A percentile compares a stretch with the other conserved stretches of the same genome.
Evolutionary conservation across 2,329 filamentous ascomycete species (phyloP).

Genomic region (Clarireedia hainanense): DNA sequence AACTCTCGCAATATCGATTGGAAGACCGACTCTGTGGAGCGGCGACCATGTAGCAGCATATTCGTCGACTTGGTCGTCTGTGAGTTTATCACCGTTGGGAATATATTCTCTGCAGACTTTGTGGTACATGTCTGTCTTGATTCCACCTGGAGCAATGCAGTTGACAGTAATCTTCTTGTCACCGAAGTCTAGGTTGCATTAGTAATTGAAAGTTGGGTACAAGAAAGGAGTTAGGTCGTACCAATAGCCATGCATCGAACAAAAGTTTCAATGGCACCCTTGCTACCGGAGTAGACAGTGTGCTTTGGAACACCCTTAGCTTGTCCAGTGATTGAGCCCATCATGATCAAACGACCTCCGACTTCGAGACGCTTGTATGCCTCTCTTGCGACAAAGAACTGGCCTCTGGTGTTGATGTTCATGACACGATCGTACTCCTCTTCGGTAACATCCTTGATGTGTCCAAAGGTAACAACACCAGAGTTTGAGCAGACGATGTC

Average conservation of each 20-base stretch:
- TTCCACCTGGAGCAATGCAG: slow-evolving; percentile 60
- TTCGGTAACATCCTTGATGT: slow-evolving; percentile 24
- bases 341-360: slow-evolving; percentile 67
- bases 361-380: slow-evolving; percentile 63
- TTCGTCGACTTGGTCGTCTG: slow-evolving; percentile 51
- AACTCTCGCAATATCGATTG: slow-evolving; percentile 59
- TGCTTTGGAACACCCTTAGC: slow-evolving; percentile 62
- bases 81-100: slow-evolving; percentile 46
- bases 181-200: slow-evolving; percentile 49
- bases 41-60: slow-evolving; percentile 58
- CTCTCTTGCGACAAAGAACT: slow-evolving; percentile 73
- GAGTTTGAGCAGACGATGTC: slow-evolving; percentile 29
- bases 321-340: slow-evolving; percentile 62
- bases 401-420: slow-evolving; percentile 55
- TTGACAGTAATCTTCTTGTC: slow-evolving; percentile 60
- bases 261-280: slow-evolving; percentile 71
- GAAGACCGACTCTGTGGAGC: slow-evolving; percentile 56
- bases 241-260: slow-evolving; percentile 66
- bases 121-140: slow-evolving; percentile 63
- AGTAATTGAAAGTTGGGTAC: slow-evolving; percentile 43
- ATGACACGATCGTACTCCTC: slow-evolving; percentile 41
- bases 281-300: slow-evolving; percentile 65
- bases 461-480: slow-evolving; percentile 46
- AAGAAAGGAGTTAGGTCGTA: slow-evolving; percentile 29
- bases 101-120: slow-evolving; percentile 57